Base-by-base conservation (phyloP, 1,284 basidiomycete genomes). In the Peniophora sp. region DNA sequence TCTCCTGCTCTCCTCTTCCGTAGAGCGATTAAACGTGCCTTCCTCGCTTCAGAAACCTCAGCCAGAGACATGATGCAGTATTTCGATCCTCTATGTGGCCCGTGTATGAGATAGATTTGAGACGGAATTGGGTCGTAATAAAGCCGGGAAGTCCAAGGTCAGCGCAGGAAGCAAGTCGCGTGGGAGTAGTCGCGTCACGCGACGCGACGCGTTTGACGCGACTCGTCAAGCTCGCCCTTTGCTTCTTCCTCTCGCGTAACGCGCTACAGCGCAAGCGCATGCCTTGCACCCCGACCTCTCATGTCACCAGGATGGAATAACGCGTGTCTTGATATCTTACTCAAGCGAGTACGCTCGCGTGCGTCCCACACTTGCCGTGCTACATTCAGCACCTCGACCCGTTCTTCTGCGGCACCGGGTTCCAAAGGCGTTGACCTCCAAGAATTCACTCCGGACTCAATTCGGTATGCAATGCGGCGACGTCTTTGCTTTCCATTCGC, bases 11-110 rank as follows among this genome's bases (percentile, higher is more conserved):
- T 95, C 55, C 83, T 76, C 64, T 81, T 85, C 55, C 88, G 79
- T 41, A 98, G 76, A 1, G 92, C 91, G 39, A 84, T 69, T 2
- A 98, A 73, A 54, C 93, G 85, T 49, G 84, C 83, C 66, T 95
- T 96, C 47, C 94, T 80, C n/a, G 84, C 83, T 57, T 92, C 88
- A 9, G 89, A 83, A 8, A 84, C 85, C 56, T 87, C 87, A 53
- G 85, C 88, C 45, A 97, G 79, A 54, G 90, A 90, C 79, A 91
- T 92, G 43, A 55, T 53, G 52, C 8, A 8, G 34, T n/a, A n/a
- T 36, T 10, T 36, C 34, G n/a, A n/a, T n/a, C n/a, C n/a, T n/a
- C n/a, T n/a, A n/a, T n/a, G n/a, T n/a, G n/a, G n/a, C n/a, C n/a
- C n/a, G n/a, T n/a, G n/a, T n/a, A n/a, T n/a, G n/a, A n/a, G n/a